phyloP scores from a whole-genome alignment of 1,284 basidiomycete species.

The Apiotrichum laibachii region DNA sequence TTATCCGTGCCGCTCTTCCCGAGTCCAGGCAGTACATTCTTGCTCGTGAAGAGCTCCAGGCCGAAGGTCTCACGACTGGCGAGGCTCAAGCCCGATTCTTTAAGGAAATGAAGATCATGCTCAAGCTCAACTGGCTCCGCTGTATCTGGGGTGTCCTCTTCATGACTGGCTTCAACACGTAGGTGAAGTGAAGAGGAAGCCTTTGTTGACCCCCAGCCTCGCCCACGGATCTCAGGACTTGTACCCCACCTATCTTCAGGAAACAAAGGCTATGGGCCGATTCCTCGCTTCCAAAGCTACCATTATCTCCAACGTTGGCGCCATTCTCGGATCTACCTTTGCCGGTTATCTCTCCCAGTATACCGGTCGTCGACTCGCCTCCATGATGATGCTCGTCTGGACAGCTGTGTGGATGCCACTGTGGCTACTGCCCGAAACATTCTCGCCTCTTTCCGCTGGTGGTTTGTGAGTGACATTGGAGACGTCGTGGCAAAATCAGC shows the following conservation, averaged over 20 bases:
- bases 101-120: conserved; percentile 66
- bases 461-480: conserved; percentile 25
- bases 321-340: conserved; percentile 70
- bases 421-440: conserved; percentile 71
- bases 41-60: conserved; percentile 33
- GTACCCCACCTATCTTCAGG: conserved; percentile 28
- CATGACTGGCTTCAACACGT: conserved; percentile 36
- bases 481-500: too few species aligned
- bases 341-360: conserved; percentile 79
- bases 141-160: conserved; percentile 68
- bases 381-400: conserved; percentile 57
- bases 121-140: conserved; percentile 71
- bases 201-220: conserved; percentile 46
- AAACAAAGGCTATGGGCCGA: conserved; percentile 38
- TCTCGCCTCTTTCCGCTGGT: conserved; percentile 42
- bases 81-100: conserved; percentile 75
- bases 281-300: conserved; percentile 76
- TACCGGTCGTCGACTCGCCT: conserved; percentile 71
- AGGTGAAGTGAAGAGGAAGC: not conserved
- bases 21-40: conserved; percentile 70
- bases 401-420: conserved; percentile 56
- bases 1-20: conserved; percentile 70
- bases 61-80: conserved; percentile 42
- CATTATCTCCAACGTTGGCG: conserved; percentile 71
- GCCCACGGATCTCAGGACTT: conserved; percentile 61